Evolutionary conservation across 164 flowering plant genomes (phyloP).

Genomic region (Chimonanthus salicifolius): DNA sequence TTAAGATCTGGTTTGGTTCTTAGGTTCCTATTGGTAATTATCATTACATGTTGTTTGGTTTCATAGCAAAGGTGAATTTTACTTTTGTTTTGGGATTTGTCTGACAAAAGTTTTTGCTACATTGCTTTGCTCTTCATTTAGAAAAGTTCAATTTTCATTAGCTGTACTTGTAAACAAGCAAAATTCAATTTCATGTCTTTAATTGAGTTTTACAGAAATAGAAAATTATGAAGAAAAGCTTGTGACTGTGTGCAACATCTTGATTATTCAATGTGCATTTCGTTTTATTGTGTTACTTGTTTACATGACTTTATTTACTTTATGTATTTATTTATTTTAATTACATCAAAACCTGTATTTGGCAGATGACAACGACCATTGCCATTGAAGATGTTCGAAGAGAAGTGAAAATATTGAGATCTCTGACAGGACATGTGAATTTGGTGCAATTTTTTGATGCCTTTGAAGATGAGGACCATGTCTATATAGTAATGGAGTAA

Average conservation of each 20-base stretch:
- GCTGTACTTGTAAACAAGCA: too few species aligned
- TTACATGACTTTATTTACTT: neutral
- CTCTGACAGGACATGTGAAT: constrained; percentile 79
- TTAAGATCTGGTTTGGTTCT: too few species aligned
- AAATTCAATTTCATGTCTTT: too few species aligned
- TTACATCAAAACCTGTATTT: constrained; percentile 16
- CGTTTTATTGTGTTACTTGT: neutral
- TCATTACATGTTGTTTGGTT: too few species aligned
- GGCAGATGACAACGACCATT: constrained; percentile 94
- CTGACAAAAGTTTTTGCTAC: too few species aligned
- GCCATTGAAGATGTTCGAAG: constrained; percentile 91
- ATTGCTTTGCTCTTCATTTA: too few species aligned
- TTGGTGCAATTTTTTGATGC: constrained; percentile 85
- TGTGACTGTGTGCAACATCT: neutral
- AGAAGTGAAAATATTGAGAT: constrained; percentile 81
- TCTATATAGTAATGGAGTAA: constrained; percentile 92
- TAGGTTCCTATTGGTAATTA: too few species aligned
- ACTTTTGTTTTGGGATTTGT: too few species aligned
- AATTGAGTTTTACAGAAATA: too few species aligned
- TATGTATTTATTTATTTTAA: neutral
- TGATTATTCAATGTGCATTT: neutral
- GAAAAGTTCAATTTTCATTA: too few species aligned
- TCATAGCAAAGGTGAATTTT: too few species aligned
- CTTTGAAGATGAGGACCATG: constrained; percentile 83
- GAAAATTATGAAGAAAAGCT: neutral